Evolutionary conservation across 257 asterid genomes (phyloP).

Genomic region (Nicotiana sylvestris): DNA sequence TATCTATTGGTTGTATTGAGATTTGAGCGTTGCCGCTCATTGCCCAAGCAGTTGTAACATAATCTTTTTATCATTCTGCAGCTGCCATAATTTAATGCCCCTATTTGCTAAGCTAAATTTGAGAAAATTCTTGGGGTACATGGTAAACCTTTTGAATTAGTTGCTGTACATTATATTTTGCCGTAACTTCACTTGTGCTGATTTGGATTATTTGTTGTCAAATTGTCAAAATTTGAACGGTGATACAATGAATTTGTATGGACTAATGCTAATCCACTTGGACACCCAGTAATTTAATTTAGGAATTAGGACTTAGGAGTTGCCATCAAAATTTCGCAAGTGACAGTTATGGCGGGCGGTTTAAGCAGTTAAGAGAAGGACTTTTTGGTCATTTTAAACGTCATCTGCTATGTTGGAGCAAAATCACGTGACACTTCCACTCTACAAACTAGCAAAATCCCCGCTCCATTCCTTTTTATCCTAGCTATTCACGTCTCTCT

Average conservation of each 20-base stretch:
- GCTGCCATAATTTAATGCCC: neutral
- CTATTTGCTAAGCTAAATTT: neutral
- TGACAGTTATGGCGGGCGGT: neutral
- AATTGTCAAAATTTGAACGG: neutral
- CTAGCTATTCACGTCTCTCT: neutral
- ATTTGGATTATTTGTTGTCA: neutral
- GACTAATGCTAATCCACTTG: neutral
- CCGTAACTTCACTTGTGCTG: neutral
- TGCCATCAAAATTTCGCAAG: neutral
- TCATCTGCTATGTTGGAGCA: neutral
- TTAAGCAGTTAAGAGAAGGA: neutral
- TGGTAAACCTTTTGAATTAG: neutral
- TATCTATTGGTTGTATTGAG: neutral
- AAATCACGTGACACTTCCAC: neutral
- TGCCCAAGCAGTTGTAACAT: neutral
- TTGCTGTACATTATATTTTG: neutral
- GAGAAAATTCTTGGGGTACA: neutral
- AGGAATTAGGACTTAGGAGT: too few species aligned
- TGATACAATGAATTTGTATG: neutral
- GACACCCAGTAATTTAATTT: neutral
- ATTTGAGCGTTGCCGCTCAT: neutral
- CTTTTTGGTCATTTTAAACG: neutral
- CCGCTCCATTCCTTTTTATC: neutral
- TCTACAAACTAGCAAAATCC: neutral
- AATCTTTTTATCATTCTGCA: neutral